A percentile compares a stretch with the other conserved stretches of the same genome.
These are phyloP conservation scores for Eucommia ulmoides DNA, from an alignment of 257 asterid species.

Conservation along the genomic window DNA sequence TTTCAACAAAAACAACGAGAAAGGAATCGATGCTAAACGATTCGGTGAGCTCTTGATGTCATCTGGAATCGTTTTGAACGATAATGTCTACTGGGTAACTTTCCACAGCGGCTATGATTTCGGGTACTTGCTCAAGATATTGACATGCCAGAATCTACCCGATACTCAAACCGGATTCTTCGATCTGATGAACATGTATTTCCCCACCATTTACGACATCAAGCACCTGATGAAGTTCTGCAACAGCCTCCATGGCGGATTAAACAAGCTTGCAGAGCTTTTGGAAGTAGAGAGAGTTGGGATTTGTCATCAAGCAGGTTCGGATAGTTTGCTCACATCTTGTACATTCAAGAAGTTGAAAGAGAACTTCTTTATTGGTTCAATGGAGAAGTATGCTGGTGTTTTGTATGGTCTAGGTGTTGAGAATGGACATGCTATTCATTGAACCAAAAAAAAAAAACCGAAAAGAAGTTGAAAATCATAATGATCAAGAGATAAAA, in stretches of 20 bases:
- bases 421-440: slow-evolving; percentile 43
- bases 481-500: too few species aligned
- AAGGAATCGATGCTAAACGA: slow-evolving; percentile 40
- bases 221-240: slow-evolving; percentile 75
- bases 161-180: slow-evolving; percentile 43
- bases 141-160: slow-evolving; percentile 62
- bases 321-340: slow-evolving; percentile 67
- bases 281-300: slow-evolving; percentile 74
- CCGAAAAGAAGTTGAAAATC: slow-evolving; percentile 1
- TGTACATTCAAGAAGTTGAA: slow-evolving; percentile 57
- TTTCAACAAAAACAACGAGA: slow-evolving; percentile 35
- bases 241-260: slow-evolving; percentile 60
- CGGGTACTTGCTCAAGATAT: slow-evolving; percentile 57
- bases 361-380: slow-evolving; percentile 53
- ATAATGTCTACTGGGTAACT: slow-evolving; percentile 55
- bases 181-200: slow-evolving; percentile 39
- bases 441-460: slow-evolving; percentile 13
- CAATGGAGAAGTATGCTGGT: slow-evolving; percentile 54
- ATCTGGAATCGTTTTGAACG: slow-evolving; percentile 61
- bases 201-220: slow-evolving; percentile 54
- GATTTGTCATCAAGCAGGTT: slow-evolving; percentile 75
- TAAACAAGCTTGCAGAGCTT: slow-evolving; percentile 62
- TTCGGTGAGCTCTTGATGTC: slow-evolving; percentile 79
- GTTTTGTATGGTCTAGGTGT: slow-evolving; percentile 67
- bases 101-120: slow-evolving; percentile 74